Evolutionary conservation across 2,329 filamentous ascomycete genomes (phyloP), one percentile per base, ranked within the genome.

Genomic region (Sporothrix pseudoabietina): DNA sequence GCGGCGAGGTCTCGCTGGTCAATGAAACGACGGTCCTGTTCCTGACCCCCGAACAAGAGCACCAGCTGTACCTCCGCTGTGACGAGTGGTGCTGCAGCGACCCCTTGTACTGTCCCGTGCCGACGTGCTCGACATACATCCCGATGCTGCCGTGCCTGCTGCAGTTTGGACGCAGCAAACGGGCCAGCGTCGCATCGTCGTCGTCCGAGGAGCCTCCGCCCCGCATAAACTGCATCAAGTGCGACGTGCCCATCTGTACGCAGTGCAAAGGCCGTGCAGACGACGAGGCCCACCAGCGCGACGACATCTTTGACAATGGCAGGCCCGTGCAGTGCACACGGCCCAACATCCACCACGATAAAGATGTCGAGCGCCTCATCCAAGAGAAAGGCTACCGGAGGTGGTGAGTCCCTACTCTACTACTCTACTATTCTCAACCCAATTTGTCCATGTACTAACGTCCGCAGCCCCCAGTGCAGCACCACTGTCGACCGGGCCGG

Each of bases 1-100:
- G 66, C 30, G 47, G 47, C 22, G 30, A 52, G 1, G 47, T 69
- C 16, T 32, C 66, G 16, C 47, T 69, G 16, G 10, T 69, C 47
- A 69, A 69, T 47, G 66, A 54, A 16, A n/a, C 9, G 22, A 69
- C 66, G 9, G 44, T 69, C 1, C 19, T 69, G 8, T 69, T 52
- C 8, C 19, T 69, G 47, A 54, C 66, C 3, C 3, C 26, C 6
- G 66, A 69, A n/a, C 66, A 69, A 32, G 47, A 35, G 44, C 30
- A 52, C 10, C 4, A 12, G 47, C 47, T 69, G 26, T 54, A 54
- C 47, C 32, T 69, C 16, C 47, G 66, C 30, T 69, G 66, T 9
- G 66, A 69, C 30, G 66, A 69, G 66, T 69, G 66, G 66, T 35
- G 6, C 66, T 69, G 66, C 19, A 26, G 47, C 30, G 66, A 69